Percentiles rank a stretch among this genome's conserved stretches.
These are phyloP conservation scores for Phialemonium atrogriseum DNA, from an alignment of 2,329 filamentous ascomycete species.

Conservation along the genomic window DNA sequence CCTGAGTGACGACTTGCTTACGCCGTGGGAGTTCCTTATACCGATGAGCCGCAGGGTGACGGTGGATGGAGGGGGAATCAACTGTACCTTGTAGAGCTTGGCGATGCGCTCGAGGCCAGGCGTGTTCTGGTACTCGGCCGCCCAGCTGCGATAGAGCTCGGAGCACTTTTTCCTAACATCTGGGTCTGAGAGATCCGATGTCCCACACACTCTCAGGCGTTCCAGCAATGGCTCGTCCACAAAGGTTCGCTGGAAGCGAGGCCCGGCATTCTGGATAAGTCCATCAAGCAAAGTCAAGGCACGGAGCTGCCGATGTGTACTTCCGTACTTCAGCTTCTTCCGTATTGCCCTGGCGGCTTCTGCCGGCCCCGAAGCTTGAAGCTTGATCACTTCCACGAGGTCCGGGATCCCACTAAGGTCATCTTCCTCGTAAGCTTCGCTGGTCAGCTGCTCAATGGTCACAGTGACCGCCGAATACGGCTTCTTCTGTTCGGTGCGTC, in stretches of 20 bases:
- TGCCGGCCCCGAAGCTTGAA: conserved; percentile 76
- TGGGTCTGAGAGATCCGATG: conserved; percentile 74
- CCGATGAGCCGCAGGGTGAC: neutral
- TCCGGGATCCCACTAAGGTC: conserved; percentile 88
- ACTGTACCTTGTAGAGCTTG: conserved; percentile 58
- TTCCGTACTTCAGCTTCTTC: conserved; percentile 99
- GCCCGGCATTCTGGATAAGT: conserved; percentile 87
- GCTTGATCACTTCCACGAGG: conserved; percentile 84
- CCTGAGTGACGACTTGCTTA: conserved; percentile 67
- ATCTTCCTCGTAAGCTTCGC: conserved; percentile 83
- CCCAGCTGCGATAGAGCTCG: conserved; percentile 80
- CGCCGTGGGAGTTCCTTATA: conserved; percentile 52
- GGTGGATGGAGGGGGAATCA: neutral
- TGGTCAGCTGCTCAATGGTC: conserved; percentile 81
- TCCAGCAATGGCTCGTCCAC: conserved; percentile 88
- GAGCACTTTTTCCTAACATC: conserved; percentile 86
- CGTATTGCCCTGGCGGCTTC: conserved; percentile 88
- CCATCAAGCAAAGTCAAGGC: conserved; percentile 85
- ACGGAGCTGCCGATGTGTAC: conserved; percentile 82
- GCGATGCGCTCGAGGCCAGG: conserved; percentile 74
- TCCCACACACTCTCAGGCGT: conserved; percentile 78
- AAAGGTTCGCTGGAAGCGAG: conserved; percentile 78
- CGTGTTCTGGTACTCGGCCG: conserved; percentile 68
- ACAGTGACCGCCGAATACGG: conserved; percentile 93
- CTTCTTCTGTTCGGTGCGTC: conserved; percentile 51